Evolutionary conservation across 2,329 filamentous ascomycete genomes (phyloP).

Genomic region (Ascochyta pisi): DNA sequence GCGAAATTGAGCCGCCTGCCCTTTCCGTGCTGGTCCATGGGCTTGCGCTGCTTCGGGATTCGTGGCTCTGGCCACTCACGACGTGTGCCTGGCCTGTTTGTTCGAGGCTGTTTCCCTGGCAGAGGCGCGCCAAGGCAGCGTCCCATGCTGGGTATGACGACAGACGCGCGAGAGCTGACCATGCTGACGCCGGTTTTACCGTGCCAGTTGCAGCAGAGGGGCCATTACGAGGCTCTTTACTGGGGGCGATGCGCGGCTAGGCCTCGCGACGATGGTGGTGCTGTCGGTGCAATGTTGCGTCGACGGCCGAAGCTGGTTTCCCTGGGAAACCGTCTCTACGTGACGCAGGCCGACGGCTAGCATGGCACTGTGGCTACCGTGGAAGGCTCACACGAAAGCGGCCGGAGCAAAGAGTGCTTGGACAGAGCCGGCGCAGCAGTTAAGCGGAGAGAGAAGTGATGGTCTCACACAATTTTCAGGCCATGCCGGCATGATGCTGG

Average conservation of each 20-base stretch:
- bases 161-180: constrained; percentile 29
- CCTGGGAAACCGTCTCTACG: constrained; percentile 36
- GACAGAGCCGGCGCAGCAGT: constrained; percentile 23
- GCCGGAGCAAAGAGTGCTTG: constrained; percentile 22
- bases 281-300: constrained; percentile 16
- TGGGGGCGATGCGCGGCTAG: constrained; percentile 19
- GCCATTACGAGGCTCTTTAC: constrained; percentile 9
- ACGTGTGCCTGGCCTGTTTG: constrained; percentile 21
- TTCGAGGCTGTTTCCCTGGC: constrained; percentile 39
- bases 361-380: constrained; percentile 9
- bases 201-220: constrained; percentile 29
- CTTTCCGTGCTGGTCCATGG: constrained; percentile 29
- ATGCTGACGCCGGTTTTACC: constrained; percentile 23
- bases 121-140: constrained; percentile 32
- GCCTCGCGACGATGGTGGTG: constrained; percentile 22
- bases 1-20: constrained; percentile 37
- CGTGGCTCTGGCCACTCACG: constrained; percentile 29
- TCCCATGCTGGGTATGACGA: constrained; percentile 40
- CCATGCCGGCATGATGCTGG: constrained; percentile 33
- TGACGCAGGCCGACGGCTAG: constrained; percentile 30
- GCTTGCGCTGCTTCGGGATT: constrained; percentile 27
- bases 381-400: constrained; percentile 17
- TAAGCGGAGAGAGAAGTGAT: constrained; percentile 33
- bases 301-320: constrained; percentile 24
- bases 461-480: constrained; percentile 35